These are phyloP conservation scores for Puccinia horiana DNA, from an alignment of 1,284 basidiomycete genomes.

Conservation along the genomic window DNA sequence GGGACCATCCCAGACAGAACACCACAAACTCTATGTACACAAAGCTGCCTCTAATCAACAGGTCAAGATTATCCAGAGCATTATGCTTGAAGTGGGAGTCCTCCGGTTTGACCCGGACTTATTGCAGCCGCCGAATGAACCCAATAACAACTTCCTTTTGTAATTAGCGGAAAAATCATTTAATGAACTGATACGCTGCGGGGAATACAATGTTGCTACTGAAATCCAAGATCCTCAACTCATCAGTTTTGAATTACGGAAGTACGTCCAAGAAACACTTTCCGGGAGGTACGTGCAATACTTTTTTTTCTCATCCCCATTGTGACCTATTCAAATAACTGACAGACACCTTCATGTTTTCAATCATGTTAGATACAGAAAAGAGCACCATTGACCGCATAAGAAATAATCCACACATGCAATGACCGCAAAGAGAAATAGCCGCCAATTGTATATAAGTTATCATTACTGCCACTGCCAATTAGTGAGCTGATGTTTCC, in stretches of 20 bases:
- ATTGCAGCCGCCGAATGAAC: background rate
- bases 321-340: background rate
- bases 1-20: background rate
- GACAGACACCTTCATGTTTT: background rate
- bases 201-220: background rate
- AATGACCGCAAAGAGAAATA: background rate
- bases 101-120: background rate
- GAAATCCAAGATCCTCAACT: background rate
- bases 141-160: background rate
- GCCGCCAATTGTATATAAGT: background rate
- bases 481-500: background rate
- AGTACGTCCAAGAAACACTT: slow-evolving; percentile 1
- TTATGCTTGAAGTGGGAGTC: background rate
- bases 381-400: background rate
- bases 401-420: background rate
- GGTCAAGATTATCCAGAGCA: background rate
- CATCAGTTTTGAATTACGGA: background rate
- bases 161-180: background rate
- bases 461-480: background rate
- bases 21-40: background rate
- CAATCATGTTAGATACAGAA: background rate
- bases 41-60: background rate
- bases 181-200: background rate
- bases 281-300: background rate
- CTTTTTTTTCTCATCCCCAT: background rate